Base-by-base conservation (phyloP, 2,329 filamentous ascomycete genomes). In the Hypoxylon sp. region DNA sequence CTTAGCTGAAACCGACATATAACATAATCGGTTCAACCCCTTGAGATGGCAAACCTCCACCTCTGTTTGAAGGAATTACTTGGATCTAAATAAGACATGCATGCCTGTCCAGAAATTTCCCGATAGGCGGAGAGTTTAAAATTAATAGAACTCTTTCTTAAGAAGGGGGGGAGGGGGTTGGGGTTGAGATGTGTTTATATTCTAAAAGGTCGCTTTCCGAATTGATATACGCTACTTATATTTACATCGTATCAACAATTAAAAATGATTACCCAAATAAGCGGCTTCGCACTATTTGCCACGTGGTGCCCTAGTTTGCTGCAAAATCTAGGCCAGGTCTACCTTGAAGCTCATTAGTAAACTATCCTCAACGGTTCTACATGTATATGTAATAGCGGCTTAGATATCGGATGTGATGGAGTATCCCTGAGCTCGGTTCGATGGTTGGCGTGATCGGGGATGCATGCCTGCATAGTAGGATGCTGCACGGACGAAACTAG, bases 341-440 rank as follows among this genome's bases (percentile, higher is more conserved):
- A 29, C 13, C 31, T 24, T 33, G 14, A 11, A 29, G 31, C 9
- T 5, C 22, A 44, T 44, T 46, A 35, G 19, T 33, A 46, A 53
- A 29, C 37, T 53, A 42, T 8, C 35, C 35, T 53, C 17, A 11
- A 37, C n/a, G 17, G 5, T 31, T 6, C 14, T 50, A 50, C 37
- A 29, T 26, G 10, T 50, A 50, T 24, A 29, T 26, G 10, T 44
- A 52, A 10, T 51, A 4, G n/a, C 56, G 19, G 52, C 24, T 44
- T 24, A 50, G 42, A 50, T 62, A 33, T 55, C 51, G 61, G 37
- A 14, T 33, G 47, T 53, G 54, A 42, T 22, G 44, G 54, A 31
- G 42, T 35, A 26, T 50, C 42, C 29, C 48, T 53, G 29, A 39
- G 29, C 31, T 64, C 31, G 47, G 29, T 50, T 55, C 26, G 42